These are phyloP conservation scores for Effrenium voratum DNA, from an alignment of 73 alveolate genomes.

Conservation along the genomic window DNA sequence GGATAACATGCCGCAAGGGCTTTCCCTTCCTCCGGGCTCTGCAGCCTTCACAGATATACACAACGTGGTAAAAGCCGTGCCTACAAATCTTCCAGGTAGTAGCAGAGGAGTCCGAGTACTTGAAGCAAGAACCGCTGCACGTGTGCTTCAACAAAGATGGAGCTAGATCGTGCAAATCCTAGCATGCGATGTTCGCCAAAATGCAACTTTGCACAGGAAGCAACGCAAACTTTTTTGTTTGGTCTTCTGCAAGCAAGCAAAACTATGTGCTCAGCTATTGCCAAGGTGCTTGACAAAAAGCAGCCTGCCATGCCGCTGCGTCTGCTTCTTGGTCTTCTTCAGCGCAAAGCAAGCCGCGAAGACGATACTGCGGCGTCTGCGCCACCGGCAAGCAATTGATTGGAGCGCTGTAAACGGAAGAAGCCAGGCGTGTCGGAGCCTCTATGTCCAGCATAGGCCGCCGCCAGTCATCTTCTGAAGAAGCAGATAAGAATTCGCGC, in stretches of 20 bases:
- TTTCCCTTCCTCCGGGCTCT: neutral
- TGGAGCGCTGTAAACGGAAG: neutral
- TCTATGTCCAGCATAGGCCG: neutral
- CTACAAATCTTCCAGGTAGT: neutral
- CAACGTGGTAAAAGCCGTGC: neutral
- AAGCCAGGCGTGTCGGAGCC: neutral
- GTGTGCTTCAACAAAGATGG: neutral
- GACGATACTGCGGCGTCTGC: neutral
- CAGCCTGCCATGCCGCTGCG: neutral
- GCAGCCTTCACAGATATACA: neutral
- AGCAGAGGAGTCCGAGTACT: neutral
- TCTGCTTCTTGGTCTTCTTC: neutral
- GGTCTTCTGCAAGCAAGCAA: neutral
- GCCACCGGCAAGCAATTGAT: neutral
- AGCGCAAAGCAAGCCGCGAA: neutral
- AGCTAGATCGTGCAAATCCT: slow-evolving; percentile 8
- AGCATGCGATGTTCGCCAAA: neutral
- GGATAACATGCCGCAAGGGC: neutral
- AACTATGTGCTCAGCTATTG: neutral
- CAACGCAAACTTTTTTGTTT: neutral
- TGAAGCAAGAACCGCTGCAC: neutral
- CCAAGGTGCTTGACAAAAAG: neutral
- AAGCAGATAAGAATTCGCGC: neutral
- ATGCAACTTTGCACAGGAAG: neutral
- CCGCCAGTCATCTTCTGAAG: neutral